Evolutionary conservation across 192 early-diverging fungal genomes (phyloP), one percentile per base, ranked within the genome.

Genomic region (Allomyces macrogynus): DNA sequence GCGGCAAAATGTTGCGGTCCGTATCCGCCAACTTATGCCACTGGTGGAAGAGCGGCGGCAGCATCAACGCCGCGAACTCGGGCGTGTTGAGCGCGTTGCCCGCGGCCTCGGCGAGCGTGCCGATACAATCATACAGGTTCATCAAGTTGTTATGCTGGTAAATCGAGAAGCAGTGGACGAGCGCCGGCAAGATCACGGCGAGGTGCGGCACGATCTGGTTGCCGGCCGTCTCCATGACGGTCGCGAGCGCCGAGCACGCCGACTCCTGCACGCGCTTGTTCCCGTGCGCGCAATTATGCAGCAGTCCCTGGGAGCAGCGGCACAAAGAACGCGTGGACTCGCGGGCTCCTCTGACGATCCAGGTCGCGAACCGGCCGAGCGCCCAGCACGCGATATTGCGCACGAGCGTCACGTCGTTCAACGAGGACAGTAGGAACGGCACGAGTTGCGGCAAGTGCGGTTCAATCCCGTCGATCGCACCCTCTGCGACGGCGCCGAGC

Each of bases 341-440:
- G 76, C 80, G 54, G 75, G 70, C 23, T 78, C 75, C 70, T 78
- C 74, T n/a, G 64, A 81, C 71, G 62, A 81, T 80, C 93, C 93
- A 96, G 62, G 80, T 79, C 32, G 86, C 81, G 71, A 95, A 99
- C 63, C 97, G 86, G 62, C 92, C 89, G 61, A 96, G 77, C 32
- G 97, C 92, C 97, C 97, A 99, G 77, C 97, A 99, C 10, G 97
- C 88, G 72, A 99, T 99, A 23, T 92, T 89, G 61, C 93, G 86
- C 42, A 99, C 89, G 66, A 97, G 80, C 10, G 93, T 86, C 86
- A 89, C 76, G 73, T 97, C 86, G 57, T 82, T 80, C 67, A 97
- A 76, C 69, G 83, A 87, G 49, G 75, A 74, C 42, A 95, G 76
- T 61, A 99, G 77, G 71, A 89, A 89, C 42, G 91, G 94, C 20